Evolutionary conservation across 23 red algal genomes (phyloP).

Genomic region (Gracilaria vermiculophylla): DNA sequence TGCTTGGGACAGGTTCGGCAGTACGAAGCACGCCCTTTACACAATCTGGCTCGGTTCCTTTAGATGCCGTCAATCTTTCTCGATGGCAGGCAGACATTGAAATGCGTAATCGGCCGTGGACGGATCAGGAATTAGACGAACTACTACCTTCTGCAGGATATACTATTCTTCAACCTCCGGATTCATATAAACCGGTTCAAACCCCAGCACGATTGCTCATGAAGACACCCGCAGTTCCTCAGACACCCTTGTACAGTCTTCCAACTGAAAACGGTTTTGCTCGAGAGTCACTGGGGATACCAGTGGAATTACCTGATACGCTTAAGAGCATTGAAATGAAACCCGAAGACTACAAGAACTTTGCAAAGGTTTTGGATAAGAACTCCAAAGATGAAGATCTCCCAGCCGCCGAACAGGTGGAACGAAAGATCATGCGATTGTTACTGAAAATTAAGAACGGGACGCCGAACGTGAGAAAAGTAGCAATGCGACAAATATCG

Average conservation of each 20-base stretch:
- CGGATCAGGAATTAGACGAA: slow-evolving; percentile 81
- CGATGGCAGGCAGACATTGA: slow-evolving; percentile 66
- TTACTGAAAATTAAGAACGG: slow-evolving; percentile 94
- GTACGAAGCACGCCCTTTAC: slow-evolving; percentile 50
- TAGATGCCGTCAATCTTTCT: slow-evolving; percentile 39
- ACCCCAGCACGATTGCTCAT: slow-evolving; percentile 47
- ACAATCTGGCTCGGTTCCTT: slow-evolving; percentile 7
- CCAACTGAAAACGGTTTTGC: slow-evolving; percentile 56
- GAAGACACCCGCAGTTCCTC: slow-evolving; percentile 34
- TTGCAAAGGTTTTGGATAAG: slow-evolving; percentile 71
- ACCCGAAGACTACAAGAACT: slow-evolving; percentile 85
- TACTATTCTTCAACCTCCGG: slow-evolving; percentile 76
- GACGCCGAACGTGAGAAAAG: slow-evolving; percentile 72
- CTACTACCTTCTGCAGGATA: slow-evolving; percentile 86
- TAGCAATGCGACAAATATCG: slow-evolving; percentile 79
- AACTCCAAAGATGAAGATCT: slow-evolving; percentile 72
- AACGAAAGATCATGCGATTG: slow-evolving; percentile 80
- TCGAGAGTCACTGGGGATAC: slow-evolving; percentile 48
- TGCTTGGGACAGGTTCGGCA: slow-evolving; percentile 22
- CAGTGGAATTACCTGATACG: slow-evolving; percentile 49
- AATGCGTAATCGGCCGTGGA: slow-evolving; percentile 55
- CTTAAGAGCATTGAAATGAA: slow-evolving; percentile 85
- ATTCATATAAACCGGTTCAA: slow-evolving; percentile 63
- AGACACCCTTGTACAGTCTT: slow-evolving; percentile 61
- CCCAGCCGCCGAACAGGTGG: slow-evolving; percentile 66